Base-by-base conservation (phyloP, 2,329 filamentous ascomycete species). In the Hymenoscyphus scutula region DNA sequence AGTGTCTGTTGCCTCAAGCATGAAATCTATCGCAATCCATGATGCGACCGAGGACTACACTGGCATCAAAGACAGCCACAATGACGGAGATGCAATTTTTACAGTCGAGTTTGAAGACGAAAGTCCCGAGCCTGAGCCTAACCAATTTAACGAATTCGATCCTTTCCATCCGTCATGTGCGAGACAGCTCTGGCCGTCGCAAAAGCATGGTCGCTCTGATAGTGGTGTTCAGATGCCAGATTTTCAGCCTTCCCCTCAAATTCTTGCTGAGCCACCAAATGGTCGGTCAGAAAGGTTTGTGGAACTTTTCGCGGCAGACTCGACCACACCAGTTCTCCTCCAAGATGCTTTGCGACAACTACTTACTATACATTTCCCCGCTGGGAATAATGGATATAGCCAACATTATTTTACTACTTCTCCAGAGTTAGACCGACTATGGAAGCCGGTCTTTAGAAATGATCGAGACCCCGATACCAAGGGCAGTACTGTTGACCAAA, bases 321-420 rank as follows among this genome's bases (percentile, higher is more conserved):
- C 66, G n/a, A 64, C 56, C 30, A 69, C 65, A 38, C 80, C 83
- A 0, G 77, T 86, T 3, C 76, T 77, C 0, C 75, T 84, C 5
- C 86, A 89, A 65, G 86, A 88, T 68, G 79, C 80, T 0, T 73
- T 88, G 17, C 79, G 86, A 2, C 78, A 79, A 17, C 72, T 86
- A 3, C 76, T 88, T 0, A 79, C 77, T 56, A 72, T 75, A 1
- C 79, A 82, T 63, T 84, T 86, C 58, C 80, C 82, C 0, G 75
- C 79, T 0, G 77, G 79, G 37, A 76, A 79, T 2, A 70, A 77
- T 5, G 79, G 77, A 1, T 83, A 81, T 60, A 77, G 76, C 6
- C 81, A 82, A 56, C 79, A 81, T 65, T 76, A 77, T 53, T 82
- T 80, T 56, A 76, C 79, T 0, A 71, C 81, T 29, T 72, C 82